A percentile compares a stretch with the other conserved stretches of the same genome.
Conservation (phyloP, 306 rosid species). For the Styphnolobium japonicum region DNA sequence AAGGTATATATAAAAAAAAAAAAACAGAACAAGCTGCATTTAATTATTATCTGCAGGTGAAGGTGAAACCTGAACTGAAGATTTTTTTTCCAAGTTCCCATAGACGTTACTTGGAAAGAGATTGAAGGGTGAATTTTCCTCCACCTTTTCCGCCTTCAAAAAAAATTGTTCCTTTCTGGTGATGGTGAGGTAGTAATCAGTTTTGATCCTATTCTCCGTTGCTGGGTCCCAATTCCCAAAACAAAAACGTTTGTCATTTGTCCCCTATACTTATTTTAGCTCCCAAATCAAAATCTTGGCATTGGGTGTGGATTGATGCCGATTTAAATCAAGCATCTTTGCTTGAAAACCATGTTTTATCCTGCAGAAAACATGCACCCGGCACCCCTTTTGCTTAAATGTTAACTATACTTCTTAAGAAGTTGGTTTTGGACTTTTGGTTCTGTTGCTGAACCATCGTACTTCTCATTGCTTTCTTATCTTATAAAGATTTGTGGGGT, state of each 20-base stretch:
- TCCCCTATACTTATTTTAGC: conserved; percentile 19
- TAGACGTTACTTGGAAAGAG: conserved; percentile 31
- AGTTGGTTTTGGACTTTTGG: conserved; percentile 34
- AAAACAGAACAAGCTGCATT: conserved; percentile 23
- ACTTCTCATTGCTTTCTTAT: conserved; percentile 12
- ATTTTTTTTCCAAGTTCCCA: neutral
- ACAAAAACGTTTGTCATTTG: conserved; percentile 29
- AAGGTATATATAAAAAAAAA: no score
- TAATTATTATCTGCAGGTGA: conserved; percentile 31
- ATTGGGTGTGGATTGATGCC: conserved; percentile 25
- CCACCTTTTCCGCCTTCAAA: conserved; percentile 26
- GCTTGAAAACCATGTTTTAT: conserved; percentile 40
- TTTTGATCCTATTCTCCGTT: conserved; percentile 20
- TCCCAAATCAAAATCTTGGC: conserved; percentile 38
- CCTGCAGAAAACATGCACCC: conserved; percentile 25
- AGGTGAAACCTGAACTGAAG: conserved; percentile 28
- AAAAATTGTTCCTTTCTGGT: conserved; percentile 40
- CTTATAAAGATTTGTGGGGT: conserved; percentile 32
- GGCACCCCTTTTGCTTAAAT: conserved; percentile 19
- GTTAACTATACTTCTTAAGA: conserved; percentile 21
- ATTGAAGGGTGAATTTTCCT: conserved; percentile 25
- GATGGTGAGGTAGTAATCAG: conserved; percentile 24
- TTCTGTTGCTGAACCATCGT: conserved; percentile 26
- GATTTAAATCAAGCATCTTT: conserved; percentile 27
- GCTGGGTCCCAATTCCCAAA: conserved; percentile 37